Percentiles rank a stretch among this genome's conserved stretches.
Conservation (phyloP, 2,329 filamentous ascomycete genomes). For the Incumbomyces delicatus region DNA sequence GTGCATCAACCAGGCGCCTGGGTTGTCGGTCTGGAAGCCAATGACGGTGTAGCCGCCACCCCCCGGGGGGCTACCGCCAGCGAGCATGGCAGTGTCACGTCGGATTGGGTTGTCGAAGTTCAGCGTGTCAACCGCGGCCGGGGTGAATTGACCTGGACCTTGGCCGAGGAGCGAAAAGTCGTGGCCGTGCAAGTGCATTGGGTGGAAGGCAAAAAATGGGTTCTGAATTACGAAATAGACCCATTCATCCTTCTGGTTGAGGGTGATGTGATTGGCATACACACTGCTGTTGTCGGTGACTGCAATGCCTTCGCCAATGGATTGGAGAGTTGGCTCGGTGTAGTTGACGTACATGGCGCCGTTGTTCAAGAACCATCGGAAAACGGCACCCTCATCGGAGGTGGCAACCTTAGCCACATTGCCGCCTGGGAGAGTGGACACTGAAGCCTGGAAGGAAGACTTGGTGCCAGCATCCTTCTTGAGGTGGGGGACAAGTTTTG, state of each 20-base stretch:
- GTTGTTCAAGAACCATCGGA: conserved; percentile 27
- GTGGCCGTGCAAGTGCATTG: conserved; percentile 28
- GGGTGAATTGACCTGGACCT: conserved; percentile 34
- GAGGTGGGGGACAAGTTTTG: conserved; percentile 21
- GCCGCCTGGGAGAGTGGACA: conserved; percentile 14
- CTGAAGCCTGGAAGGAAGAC: conserved; percentile 22
- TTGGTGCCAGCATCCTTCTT: conserved; percentile 15
- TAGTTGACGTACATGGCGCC: conserved; percentile 26
- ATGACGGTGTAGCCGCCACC: conserved; percentile 52
- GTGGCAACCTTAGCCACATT: conserved; percentile 17
- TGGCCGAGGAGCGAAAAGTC: conserved; percentile 44
- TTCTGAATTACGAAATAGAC: conserved; percentile 15
- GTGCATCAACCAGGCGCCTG: conserved; percentile 61
- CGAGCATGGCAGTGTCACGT: conserved; percentile 58
- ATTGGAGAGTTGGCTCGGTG: conserved; percentile 24
- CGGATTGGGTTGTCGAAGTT: conserved; percentile 53
- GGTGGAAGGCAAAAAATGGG: conserved; percentile 25
- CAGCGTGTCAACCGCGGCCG: conserved; percentile 47
- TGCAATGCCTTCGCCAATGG: conserved; percentile 3
- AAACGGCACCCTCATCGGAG: conserved; percentile 18
- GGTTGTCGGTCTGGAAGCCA: conserved; percentile 35
- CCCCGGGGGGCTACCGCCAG: conserved; percentile 36
- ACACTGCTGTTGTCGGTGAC: background rate
- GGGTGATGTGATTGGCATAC: conserved; percentile 2
- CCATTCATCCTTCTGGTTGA: conserved; percentile 3